Conservation (phyloP, 108 stramenopile genomes). For the Fragilariopsis cylindrus region DNA sequence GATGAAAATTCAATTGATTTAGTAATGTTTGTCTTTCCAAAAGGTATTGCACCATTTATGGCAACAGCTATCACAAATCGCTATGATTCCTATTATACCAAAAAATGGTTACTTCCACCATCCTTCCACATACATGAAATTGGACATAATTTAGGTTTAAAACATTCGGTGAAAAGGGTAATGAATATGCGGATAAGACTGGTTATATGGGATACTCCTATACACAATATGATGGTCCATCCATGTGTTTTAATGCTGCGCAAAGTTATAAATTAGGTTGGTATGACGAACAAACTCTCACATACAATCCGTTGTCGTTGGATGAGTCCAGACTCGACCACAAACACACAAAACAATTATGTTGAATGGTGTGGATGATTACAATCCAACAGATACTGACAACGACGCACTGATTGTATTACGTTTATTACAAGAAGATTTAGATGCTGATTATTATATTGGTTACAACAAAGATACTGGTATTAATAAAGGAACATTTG, state of each 20-base stretch:
- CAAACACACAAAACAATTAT: not conserved
- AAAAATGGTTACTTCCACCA: not conserved
- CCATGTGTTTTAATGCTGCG: conserved; percentile 63
- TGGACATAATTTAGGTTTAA: conserved; percentile 51
- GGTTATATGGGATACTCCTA: conserved; percentile 32
- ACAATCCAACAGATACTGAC: not conserved
- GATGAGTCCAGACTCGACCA: not conserved
- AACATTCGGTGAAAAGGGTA: conserved; percentile 37
- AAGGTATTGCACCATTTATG: not conserved
- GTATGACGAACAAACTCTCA: conserved; percentile 28
- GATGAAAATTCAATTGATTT: not conserved
- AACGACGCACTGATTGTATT: not conserved
- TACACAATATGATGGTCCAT: not conserved
- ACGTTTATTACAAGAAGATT: not conserved
- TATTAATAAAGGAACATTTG: conserved; percentile 42
- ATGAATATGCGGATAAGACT: conserved; percentile 5
- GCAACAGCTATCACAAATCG: conserved; percentile 4
- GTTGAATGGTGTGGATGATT: not conserved
- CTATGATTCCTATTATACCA: conserved; percentile 5
- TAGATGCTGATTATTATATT: conserved; percentile 23
- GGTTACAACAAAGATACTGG: conserved; percentile 47
- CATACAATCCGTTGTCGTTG: not conserved
- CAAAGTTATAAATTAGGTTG: conserved; percentile 55
- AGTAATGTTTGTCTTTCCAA: conserved; percentile 2
- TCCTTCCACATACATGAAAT: conserved; percentile 28